Evolutionary conservation across 164 flowering plant genomes (phyloP).

Genomic region (Kalanchoe fedtschenkoi): DNA sequence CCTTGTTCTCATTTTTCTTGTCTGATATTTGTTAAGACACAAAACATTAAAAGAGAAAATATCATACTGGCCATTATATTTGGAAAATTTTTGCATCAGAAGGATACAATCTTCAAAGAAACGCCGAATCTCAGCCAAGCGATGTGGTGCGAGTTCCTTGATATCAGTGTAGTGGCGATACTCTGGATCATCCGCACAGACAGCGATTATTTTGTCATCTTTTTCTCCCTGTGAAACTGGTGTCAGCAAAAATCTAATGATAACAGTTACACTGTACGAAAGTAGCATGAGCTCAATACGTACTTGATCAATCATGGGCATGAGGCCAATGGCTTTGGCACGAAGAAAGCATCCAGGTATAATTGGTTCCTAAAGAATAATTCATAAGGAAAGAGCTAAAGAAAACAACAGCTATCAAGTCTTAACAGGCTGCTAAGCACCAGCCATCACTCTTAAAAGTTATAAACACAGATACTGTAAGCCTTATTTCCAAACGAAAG

Average conservation of each 20-base stretch:
- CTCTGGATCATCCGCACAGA: slow-evolving; percentile 86
- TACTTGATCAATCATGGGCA: slow-evolving; percentile 92
- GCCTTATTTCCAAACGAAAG: not conserved
- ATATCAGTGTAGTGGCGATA: slow-evolving; percentile 69
- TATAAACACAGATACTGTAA: not conserved
- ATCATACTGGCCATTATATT: not conserved
- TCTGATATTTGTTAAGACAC: slow-evolving; percentile 35
- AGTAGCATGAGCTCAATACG: not conserved
- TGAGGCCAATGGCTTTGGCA: slow-evolving; percentile 74
- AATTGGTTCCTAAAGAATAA: slow-evolving; percentile 49
- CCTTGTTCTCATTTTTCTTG: slow-evolving; percentile 85
- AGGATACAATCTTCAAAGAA: slow-evolving; percentile 90
- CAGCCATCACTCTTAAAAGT: not conserved
- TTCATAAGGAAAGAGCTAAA: not conserved
- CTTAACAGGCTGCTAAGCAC: not conserved
- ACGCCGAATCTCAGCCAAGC: slow-evolving; percentile 73
- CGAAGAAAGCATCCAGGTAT: slow-evolving; percentile 79
- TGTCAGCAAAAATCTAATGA: slow-evolving; percentile 3
- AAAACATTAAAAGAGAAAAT: not conserved
- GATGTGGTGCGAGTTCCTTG: slow-evolving; percentile 80
- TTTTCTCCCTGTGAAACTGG: slow-evolving; percentile 50
- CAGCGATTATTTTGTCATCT: slow-evolving; percentile 86
- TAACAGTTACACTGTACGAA: not conserved
- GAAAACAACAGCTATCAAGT: not conserved
- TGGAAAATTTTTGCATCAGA: not conserved